Conservation (phyloP, 2,329 filamentous ascomycete genomes). For the Pleurostoma richardsiae region DNA sequence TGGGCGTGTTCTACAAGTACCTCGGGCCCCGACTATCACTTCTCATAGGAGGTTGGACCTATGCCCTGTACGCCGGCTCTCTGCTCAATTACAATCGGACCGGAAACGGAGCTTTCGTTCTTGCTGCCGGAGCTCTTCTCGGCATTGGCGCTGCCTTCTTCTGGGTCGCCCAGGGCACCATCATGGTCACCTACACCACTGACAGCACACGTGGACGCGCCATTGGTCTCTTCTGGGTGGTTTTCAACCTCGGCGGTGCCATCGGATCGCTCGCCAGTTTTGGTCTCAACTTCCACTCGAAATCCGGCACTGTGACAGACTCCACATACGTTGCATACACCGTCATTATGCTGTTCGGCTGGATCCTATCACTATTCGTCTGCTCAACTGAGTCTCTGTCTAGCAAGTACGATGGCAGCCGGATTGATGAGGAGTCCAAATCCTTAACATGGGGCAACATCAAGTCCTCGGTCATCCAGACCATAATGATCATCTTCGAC, state of each 20-base stretch:
- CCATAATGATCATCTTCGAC: background rate
- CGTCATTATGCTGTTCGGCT: slow-evolving; percentile 40
- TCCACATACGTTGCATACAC: slow-evolving; percentile 43
- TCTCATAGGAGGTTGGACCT: slow-evolving; percentile 36
- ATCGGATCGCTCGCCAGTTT: slow-evolving; percentile 37
- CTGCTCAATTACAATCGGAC: slow-evolving; percentile 32
- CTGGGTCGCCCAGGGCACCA: slow-evolving; percentile 40
- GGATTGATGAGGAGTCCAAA: slow-evolving; percentile 1
- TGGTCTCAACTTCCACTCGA: slow-evolving; percentile 32
- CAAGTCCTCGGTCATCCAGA: slow-evolving; percentile 17
- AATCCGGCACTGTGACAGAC: slow-evolving; percentile 34
- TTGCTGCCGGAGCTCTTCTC: slow-evolving; percentile 34
- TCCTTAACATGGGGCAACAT: slow-evolving; percentile 24
- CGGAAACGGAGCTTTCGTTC: slow-evolving; percentile 33
- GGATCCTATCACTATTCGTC: slow-evolving; percentile 36
- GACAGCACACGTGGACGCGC: slow-evolving; percentile 34
- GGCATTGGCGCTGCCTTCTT: slow-evolving; percentile 35
- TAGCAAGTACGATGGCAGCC: slow-evolving; percentile 4
- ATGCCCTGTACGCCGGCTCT: slow-evolving; percentile 34
- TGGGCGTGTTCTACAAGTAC: slow-evolving; percentile 33
- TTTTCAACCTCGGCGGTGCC: slow-evolving; percentile 36
- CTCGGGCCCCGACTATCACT: slow-evolving; percentile 34
- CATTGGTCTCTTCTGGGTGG: slow-evolving; percentile 35
- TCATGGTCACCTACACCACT: slow-evolving; percentile 38
- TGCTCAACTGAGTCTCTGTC: slow-evolving; percentile 26